Percentiles rank a stretch among this genome's conserved stretches.
phyloP scores from a whole-genome alignment of 2,329 filamentous ascomycete genomes.

The Trichoderma sp. region DNA sequence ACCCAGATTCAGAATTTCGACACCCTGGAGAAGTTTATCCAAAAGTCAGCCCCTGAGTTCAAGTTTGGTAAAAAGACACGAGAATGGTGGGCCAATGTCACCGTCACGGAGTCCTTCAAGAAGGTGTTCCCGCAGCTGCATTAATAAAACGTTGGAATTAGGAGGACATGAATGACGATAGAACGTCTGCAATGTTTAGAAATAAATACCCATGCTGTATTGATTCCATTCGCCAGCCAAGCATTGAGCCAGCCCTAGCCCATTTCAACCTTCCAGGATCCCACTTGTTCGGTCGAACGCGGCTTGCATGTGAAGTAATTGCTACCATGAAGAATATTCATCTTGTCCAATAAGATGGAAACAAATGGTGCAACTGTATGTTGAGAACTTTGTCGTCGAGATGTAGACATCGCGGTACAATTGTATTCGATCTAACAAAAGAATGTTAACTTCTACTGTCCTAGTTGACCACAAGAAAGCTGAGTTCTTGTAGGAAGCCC shows the following conservation, averaged over 20 bases:
- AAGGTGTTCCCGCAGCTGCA: conserved; percentile 3
- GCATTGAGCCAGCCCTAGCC: too few species aligned
- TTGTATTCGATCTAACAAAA: neutral
- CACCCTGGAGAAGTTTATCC: neutral
- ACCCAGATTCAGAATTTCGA: neutral
- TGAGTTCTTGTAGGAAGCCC: neutral
- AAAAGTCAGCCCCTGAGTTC: neutral
- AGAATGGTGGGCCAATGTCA: neutral
- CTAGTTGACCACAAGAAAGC: neutral
- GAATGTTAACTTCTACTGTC: neutral
- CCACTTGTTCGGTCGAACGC: neutral
- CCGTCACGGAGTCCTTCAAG: neutral
- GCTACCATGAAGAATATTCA: neutral
- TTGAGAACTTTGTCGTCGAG: neutral
- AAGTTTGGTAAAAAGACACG: neutral
- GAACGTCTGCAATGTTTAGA: neutral
- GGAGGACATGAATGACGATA: neutral
- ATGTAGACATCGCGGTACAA: neutral
- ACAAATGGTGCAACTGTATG: neutral
- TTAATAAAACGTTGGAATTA: neutral
- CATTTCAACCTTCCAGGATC: neutral
- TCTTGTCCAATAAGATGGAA: neutral
- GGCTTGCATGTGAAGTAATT: neutral
- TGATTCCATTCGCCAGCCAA: neutral
- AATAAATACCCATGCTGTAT: neutral